Base-by-base conservation (phyloP, 805 yeast genomes). In the Yamadazyma ubonensis region DNA sequence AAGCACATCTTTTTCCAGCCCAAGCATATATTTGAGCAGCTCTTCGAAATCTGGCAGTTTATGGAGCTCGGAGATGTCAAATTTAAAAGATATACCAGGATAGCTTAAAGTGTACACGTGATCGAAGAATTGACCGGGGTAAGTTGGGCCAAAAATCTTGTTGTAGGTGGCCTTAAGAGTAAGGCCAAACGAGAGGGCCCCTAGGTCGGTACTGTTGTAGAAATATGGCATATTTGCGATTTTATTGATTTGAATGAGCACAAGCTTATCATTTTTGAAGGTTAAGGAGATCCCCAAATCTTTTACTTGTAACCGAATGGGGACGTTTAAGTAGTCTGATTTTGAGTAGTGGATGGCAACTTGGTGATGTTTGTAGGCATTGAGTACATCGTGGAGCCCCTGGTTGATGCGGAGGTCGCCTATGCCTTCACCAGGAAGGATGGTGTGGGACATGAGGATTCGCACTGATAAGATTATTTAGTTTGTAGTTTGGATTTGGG, bases 91-190 rank as follows among this genome's bases (percentile, higher is more conserved):
- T 3, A 79, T 61, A 0, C 86, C 86, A 1, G 79, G 77, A 48
- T 79, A 79, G 16, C 78, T 70, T 18, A 79, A 58, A 8, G 67
- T 55, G 48, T 78, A 79, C 10, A 54, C 51, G 14, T 49, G 32
- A 3, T 43, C 46, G 1, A 41, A 39, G 7, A 65, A 48, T 19
- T 50, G 54, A 0, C 84, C 85, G 1, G 82, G 80, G 43, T 73
- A 77, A 0, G 85, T 79, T 2, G 84, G 84, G 0, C 86, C 86
- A 52, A 79, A 76, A 2, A 71, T 62, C 51, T 70, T 73, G 49
- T 78, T 77, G 54, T 79, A 79, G 2, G 79, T 63, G 12, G 63
- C 57, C 33, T 70, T 71, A 46, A 77, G 61, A 1, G 29, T 16
- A 5, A 43, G 5, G 6, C 61, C 34, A 10, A 35, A 28, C 34